Base-by-base conservation (phyloP, 352 stramenopile genomes). In the Globisporangium spinosum region DNA sequence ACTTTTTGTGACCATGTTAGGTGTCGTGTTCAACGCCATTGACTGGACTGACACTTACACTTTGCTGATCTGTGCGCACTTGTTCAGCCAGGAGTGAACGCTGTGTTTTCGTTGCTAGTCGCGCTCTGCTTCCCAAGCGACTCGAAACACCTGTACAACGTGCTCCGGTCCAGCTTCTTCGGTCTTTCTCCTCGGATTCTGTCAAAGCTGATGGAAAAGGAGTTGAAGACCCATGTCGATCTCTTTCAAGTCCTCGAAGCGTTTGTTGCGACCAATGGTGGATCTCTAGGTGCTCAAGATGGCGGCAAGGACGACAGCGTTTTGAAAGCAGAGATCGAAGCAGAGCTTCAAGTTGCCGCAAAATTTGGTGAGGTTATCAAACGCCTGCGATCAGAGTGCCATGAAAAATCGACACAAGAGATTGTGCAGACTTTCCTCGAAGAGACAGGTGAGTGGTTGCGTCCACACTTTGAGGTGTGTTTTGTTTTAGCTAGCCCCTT, bases 61-160 rank as follows among this genome's bases (percentile, higher is more conserved):
- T 65, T 29, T 34, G 40, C 38, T 32, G 1, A 20, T 15, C 2
- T 17, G 3, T 25, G 0, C 49, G 13, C 1, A 17, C 51, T 2
- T 34, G 20, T 34, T 43, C 64, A 93, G 64, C 81, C 81, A 23
- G 74, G 80, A 22, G 80, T 91, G 8, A 89, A 88, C 54, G 64
- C 74, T 0, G 70, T 94, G 15, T 89, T 84, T 49, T 92, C 86
- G 43, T 65, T 94, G 32, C 68, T 94, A 25, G 83, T 87, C 35
- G 80, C 82, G 12, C 76, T 94, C 10, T 83, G 75, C 64, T 87
- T 71, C 45, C 83, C 86, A 0, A 90, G 75, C 45, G 83, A 94
- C 58, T 89, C 86, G 10, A 80, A 80, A 10, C 80, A 92, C 57
- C 61, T 94, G 10, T 94, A 94, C 73, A 92, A 92, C 51, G 75